Evolutionary conservation across 129 eudicot genomes (phyloP).

Genomic region (Tagetes patula): DNA sequence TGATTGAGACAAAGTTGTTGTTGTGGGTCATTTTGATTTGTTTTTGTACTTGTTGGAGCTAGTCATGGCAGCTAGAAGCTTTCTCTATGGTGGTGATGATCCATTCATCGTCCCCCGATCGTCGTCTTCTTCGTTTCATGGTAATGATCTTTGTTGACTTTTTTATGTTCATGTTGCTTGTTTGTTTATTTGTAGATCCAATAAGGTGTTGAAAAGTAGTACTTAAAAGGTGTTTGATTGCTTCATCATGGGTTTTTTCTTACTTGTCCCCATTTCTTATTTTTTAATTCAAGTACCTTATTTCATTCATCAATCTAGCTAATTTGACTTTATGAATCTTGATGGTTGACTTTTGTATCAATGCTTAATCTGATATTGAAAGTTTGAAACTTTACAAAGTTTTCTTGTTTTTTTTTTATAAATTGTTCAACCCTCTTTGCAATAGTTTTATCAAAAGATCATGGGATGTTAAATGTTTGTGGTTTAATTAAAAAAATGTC

Average conservation of each 20-base stretch:
- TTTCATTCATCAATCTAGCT: too few species aligned
- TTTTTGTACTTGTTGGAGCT: slow-evolving; percentile 18
- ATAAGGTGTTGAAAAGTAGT: neutral
- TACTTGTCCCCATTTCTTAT: neutral
- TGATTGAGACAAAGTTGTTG: slow-evolving; percentile 26
- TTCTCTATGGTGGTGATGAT: slow-evolving; percentile 44
- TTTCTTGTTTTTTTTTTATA: neutral
- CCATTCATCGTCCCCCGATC: slow-evolving; percentile 46
- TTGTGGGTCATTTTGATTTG: neutral
- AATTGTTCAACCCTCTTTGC: neutral
- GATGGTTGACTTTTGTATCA: slow-evolving; percentile 33
- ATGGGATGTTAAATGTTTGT: neutral
- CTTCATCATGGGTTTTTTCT: slow-evolving; percentile 18
- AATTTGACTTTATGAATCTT: slow-evolving; percentile 20
- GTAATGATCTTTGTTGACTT: slow-evolving; percentile 28
- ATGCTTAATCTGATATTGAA: slow-evolving; percentile 2
- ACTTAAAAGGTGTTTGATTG: slow-evolving; percentile 24
- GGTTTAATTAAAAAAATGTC: neutral
- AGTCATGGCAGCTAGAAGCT: slow-evolving; percentile 52
- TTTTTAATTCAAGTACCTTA: neutral
- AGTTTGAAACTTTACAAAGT: neutral
- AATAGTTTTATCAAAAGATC: neutral
- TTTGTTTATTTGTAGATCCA: slow-evolving; percentile 21
- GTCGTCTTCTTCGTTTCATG: slow-evolving; percentile 50
- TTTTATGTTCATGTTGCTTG: neutral